Percentiles rank a stretch among this genome's conserved stretches.
phyloP scores from a whole-genome alignment of 2,329 filamentous ascomycete genomes.

The Aspergillus oerlinghausenensis region DNA sequence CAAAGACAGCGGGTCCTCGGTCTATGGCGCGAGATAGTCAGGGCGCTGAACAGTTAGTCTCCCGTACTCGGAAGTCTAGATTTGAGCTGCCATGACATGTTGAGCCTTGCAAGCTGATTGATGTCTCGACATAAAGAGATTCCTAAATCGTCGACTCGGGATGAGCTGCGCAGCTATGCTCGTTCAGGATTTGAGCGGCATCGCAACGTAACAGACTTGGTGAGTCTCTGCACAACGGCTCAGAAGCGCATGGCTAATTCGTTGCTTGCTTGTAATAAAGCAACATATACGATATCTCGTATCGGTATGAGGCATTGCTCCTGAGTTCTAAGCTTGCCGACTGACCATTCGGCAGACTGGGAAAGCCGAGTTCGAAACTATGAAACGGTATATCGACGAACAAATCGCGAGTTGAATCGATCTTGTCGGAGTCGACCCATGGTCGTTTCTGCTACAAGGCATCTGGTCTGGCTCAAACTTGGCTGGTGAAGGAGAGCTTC shows the following conservation, averaged over 20 bases:
- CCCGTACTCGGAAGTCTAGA: neutral
- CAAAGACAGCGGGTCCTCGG: conserved; percentile 40
- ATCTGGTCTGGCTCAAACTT: neutral
- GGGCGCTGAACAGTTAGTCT: conserved; percentile 36
- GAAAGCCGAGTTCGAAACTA: conserved; percentile 44
- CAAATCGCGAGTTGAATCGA: conserved; percentile 26
- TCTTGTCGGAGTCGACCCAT: neutral
- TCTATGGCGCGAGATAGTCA: conserved; percentile 41
- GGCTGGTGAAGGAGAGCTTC: neutral
- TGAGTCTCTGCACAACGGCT: conserved; percentile 16
- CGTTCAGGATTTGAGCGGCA: conserved; percentile 43
- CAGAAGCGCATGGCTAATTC: neutral
- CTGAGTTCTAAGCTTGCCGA: neutral
- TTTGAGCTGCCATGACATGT: neutral
- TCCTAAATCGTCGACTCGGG: conserved; percentile 36
- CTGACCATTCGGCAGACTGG: conserved; percentile 32
- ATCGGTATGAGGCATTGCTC: conserved; percentile 27
- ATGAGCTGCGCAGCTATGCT: conserved; percentile 41
- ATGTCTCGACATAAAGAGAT: conserved; percentile 25
- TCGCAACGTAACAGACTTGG: conserved; percentile 39
- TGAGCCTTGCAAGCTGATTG: neutral
- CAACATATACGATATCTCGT: conserved; percentile 44
- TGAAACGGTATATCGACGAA: conserved; percentile 45
- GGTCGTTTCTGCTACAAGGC: neutral
- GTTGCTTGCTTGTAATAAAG: conserved; percentile 9